Evolutionary conservation across 2,329 filamentous ascomycete genomes (phyloP).

Genomic region (Paracorniculantispora psalliotae): DNA sequence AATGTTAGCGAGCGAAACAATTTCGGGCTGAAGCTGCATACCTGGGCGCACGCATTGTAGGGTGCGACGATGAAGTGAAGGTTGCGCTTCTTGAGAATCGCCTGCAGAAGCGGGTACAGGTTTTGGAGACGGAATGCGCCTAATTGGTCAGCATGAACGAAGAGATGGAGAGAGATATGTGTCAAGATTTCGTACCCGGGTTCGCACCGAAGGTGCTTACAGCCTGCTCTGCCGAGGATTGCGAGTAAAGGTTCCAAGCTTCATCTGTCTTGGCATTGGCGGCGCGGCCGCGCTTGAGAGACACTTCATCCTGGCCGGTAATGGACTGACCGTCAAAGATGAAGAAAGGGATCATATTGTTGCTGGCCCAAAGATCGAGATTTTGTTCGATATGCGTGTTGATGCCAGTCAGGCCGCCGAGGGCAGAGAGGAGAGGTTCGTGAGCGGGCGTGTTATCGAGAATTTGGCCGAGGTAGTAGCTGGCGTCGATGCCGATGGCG

Average conservation of each 20-base stretch:
- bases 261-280: constrained; percentile 68
- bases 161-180: constrained; percentile 22
- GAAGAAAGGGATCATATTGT: constrained; percentile 75
- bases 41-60: constrained; percentile 83
- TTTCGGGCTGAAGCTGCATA: constrained; percentile 38
- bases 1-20: constrained; percentile 17
- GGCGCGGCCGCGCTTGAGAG: constrained; percentile 57
- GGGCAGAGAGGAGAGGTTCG: constrained; percentile 83
- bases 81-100: constrained; percentile 61
- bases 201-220: constrained; percentile 78
- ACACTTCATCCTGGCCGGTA: constrained; percentile 67
- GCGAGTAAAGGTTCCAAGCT: constrained; percentile 85
- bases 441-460: constrained; percentile 65
- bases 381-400: constrained; percentile 70
- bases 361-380: constrained; percentile 64
- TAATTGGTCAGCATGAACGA: constrained; percentile 28
- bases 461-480: constrained; percentile 78
- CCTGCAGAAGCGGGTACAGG: constrained; percentile 72
- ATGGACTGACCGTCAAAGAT: constrained; percentile 87
- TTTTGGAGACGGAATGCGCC: constrained; percentile 67
- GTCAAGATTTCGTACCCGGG: constrained; percentile 51
- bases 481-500: constrained; percentile 80
- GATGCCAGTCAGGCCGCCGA: constrained; percentile 83
- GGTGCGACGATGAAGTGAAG: constrained; percentile 79
- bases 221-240: constrained; percentile 71